Percentiles rank a stretch among this genome's conserved stretches.
Conservation (phyloP, 83 land plant species). For the Thuja plicata region DNA sequence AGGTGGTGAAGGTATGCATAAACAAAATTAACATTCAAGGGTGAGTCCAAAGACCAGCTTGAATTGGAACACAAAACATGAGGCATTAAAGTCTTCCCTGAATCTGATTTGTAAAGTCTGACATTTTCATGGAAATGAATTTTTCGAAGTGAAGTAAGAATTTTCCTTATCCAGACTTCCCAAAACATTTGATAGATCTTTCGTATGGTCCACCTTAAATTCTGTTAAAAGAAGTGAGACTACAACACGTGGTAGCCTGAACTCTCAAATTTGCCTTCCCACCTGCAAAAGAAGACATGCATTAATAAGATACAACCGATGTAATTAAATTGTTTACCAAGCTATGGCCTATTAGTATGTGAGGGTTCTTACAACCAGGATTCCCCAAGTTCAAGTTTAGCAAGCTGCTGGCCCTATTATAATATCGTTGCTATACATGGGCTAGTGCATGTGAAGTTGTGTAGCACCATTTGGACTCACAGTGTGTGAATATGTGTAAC, state of each 20-base stretch:
- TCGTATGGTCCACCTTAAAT: not conserved
- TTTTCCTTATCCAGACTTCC: not conserved
- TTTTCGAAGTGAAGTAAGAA: not conserved
- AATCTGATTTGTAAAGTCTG: not conserved
- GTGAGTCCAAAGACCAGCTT: not conserved
- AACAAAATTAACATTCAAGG: not conserved
- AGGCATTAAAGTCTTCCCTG: not conserved
- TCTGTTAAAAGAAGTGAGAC: not conserved
- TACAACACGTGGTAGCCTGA: slow-evolving; percentile 24
- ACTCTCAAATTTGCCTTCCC: slow-evolving; percentile 61
- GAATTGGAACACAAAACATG: not conserved
- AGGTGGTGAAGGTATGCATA: not conserved
- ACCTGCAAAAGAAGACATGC: slow-evolving; percentile 31
- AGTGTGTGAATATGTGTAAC: no score
- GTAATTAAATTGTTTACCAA: not conserved
- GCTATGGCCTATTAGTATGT: not conserved
- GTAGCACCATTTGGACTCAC: not conserved
- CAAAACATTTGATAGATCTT: not conserved
- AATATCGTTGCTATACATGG: not conserved
- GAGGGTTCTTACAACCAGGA: not conserved
- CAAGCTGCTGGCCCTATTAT: not conserved
- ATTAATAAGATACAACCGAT: slow-evolving; percentile 2
- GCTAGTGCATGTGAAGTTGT: not conserved
- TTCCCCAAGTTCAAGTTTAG: not conserved
- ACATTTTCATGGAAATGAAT: not conserved